Evolutionary conservation across 176 grass and related monocot species (phyloP), one percentile per base, ranked within the genome.

Genomic region (Dendrocalamus sinicus): DNA sequence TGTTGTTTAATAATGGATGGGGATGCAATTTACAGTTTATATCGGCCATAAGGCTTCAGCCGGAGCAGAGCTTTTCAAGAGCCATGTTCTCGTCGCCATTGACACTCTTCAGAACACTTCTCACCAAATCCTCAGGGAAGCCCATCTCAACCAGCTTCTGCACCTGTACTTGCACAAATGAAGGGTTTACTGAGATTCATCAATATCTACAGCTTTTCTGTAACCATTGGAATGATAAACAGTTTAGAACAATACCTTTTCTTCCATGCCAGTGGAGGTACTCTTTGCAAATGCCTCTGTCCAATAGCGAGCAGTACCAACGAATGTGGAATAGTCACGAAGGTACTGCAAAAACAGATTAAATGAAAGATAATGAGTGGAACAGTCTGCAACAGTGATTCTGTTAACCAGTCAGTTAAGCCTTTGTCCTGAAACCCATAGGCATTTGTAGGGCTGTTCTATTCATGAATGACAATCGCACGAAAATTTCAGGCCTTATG

Each of bases 141-240:
- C 97, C 97, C 97, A 99, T 99, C 84, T 99, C 97, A 24, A 94
- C 89, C 26, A 99, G 90, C 87, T 91, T 99, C 90, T 93, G 90
- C 14, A 96, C 90, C 97, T 99, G 76, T 40, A 62, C 9, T 76
- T 4, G 14, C 55, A 79, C 39, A 84, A 84, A 85, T 37, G 1
- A 68, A 80, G 37, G 79, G 4, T 81, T 17, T 13, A 13, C 23
- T 62, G 6, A 26, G n/a, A 24, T 61, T 61, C 15, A 19, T 43
- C 19, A 75, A 66, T 46, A 44, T 55, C 28, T 28, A 53, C 28
- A 62, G 23, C 16, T 37, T 58, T 83, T 61, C 26, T 52, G 67
- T 37, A 64, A 2, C 15, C 55, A 73, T 30, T 79, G 45, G 5
- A 54, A 39, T 53, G 24, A 17, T 76, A 39, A 45, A 50, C 6